Conservation (phyloP, 345 rosid species). For the Gossypium rotundifolium region DNA sequence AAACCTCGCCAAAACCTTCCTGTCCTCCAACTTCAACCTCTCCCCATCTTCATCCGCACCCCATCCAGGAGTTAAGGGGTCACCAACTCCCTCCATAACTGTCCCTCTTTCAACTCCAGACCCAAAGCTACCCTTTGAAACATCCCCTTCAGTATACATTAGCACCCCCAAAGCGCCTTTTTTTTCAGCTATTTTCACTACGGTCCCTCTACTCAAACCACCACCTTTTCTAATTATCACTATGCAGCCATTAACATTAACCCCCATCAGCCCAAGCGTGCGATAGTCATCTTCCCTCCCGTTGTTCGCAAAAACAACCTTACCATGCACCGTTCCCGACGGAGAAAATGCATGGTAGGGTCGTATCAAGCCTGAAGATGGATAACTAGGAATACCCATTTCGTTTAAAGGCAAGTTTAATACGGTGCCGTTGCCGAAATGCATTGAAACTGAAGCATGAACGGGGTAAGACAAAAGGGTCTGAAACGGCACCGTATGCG, state of each 20-base stretch:
- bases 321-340: constrained; percentile 55
- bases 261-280: constrained; percentile 50
- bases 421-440: constrained; percentile 45
- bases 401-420: constrained; percentile 40
- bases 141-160: constrained; percentile 53
- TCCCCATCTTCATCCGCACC: constrained; percentile 72
- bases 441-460: constrained; percentile 42
- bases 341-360: constrained; percentile 97
- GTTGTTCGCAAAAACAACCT: constrained; percentile 63
- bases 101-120: constrained; percentile 85
- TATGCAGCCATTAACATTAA: constrained; percentile 51
- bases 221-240: constrained; percentile 64
- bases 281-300: constrained; percentile 74
- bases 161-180: constrained; percentile 76
- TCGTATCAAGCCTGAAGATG: constrained; percentile 29
- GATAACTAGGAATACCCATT: constrained; percentile 14
- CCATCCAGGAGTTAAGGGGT: constrained; percentile 93
- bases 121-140: constrained; percentile 30
- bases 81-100: constrained; percentile 89
- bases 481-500: constrained; percentile 47
- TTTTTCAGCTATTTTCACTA: constrained; percentile 55
- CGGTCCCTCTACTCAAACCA: constrained; percentile 49
- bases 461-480: constrained; percentile 70
- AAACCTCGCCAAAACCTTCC: constrained; percentile 47
- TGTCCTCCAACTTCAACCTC: constrained; percentile 49